A percentile compares a stretch with the other conserved stretches of the same genome.
These are phyloP conservation scores for Clavaria fumosa DNA, from an alignment of 768 basidiomycete genomes.

Conservation along the genomic window DNA sequence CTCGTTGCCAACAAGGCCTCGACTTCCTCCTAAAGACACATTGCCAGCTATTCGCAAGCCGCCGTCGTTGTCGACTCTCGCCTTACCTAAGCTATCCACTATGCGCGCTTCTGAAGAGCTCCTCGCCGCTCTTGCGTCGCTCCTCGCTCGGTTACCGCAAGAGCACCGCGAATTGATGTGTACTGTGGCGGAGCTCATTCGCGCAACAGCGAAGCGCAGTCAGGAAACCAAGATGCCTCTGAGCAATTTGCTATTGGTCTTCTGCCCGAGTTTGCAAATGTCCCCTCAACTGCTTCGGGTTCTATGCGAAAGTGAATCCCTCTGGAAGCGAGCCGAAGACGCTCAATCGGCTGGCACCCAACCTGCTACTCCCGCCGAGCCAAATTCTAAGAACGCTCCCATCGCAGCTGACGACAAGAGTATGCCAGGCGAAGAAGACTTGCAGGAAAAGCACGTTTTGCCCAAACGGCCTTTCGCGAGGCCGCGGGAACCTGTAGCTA, in stretches of 20 bases:
- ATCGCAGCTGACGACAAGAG: background rate
- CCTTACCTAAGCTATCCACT: conserved; percentile 50
- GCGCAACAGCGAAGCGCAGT: conserved; percentile 49
- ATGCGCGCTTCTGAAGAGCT: conserved; percentile 45
- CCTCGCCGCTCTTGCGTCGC: conserved; percentile 38
- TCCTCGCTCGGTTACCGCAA: conserved; percentile 53
- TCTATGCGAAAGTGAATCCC: conserved; percentile 51
- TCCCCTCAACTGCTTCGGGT: conserved; percentile 56
- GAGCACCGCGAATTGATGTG: conserved; percentile 77
- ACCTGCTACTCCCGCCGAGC: background rate
- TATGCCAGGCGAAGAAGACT: background rate
- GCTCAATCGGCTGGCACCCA: background rate
- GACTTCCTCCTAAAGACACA: conserved; percentile 24
- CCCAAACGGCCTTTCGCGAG: no score
- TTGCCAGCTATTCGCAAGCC: conserved; percentile 45
- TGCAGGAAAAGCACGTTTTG: background rate
- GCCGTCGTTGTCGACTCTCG: conserved; percentile 66
- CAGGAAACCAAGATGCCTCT: conserved; percentile 85
- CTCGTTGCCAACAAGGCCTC: no score
- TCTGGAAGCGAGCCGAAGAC: conserved; percentile 32
- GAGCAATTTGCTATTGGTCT: conserved; percentile 73
- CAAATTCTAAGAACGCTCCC: background rate
- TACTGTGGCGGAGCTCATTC: conserved; percentile 70
- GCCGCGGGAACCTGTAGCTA: no score
- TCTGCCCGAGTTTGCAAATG: conserved; percentile 79